Conservation (phyloP, 371 early-diverging fungal species). For the Mycotypha africana region DNA sequence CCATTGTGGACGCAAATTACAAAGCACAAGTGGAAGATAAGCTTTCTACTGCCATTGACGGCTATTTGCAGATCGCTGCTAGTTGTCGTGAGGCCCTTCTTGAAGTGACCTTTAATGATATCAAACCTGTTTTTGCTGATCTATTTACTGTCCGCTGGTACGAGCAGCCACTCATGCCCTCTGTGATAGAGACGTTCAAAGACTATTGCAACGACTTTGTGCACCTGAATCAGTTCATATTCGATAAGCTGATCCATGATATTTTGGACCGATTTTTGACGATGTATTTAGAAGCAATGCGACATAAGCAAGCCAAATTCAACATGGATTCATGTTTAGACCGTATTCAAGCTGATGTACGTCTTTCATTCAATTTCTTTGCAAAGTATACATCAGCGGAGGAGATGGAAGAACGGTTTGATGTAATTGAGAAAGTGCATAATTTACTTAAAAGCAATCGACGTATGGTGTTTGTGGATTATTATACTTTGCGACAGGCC, state of each 20-base stretch:
- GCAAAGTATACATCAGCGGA: conserved; percentile 53
- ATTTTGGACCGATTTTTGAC: conserved; percentile 80
- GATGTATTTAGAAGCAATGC: conserved; percentile 77
- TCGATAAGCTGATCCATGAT: conserved; percentile 77
- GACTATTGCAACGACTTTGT: conserved; percentile 87
- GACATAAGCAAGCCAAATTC: conserved; percentile 74
- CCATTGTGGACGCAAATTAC: conserved; percentile 63
- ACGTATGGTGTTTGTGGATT: conserved; percentile 70
- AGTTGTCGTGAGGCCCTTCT: conserved; percentile 66
- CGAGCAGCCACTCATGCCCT: conserved; percentile 72
- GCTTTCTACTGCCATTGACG: conserved; percentile 65
- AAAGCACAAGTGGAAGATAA: conserved; percentile 55
- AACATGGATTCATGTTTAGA: conserved; percentile 53
- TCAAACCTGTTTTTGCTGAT: conserved; percentile 64
- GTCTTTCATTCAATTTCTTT: conserved; percentile 62
- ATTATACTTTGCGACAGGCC: conserved; percentile 66
- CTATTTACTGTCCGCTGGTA: conserved; percentile 89
- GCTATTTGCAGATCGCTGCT: conserved; percentile 78
- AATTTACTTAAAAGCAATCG: conserved; percentile 59
- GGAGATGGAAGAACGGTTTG: conserved; percentile 64
- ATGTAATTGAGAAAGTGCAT: conserved; percentile 73
- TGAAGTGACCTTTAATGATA: conserved; percentile 80
- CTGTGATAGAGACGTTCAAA: conserved; percentile 82
- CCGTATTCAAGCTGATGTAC: conserved; percentile 64
- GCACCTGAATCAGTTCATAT: conserved; percentile 82